A percentile compares a stretch with the other conserved stretches of the same genome.
Evolutionary conservation across 1,139 yeast genomes (phyloP).

Genomic region (Wickerhamomyces sp.): DNA sequence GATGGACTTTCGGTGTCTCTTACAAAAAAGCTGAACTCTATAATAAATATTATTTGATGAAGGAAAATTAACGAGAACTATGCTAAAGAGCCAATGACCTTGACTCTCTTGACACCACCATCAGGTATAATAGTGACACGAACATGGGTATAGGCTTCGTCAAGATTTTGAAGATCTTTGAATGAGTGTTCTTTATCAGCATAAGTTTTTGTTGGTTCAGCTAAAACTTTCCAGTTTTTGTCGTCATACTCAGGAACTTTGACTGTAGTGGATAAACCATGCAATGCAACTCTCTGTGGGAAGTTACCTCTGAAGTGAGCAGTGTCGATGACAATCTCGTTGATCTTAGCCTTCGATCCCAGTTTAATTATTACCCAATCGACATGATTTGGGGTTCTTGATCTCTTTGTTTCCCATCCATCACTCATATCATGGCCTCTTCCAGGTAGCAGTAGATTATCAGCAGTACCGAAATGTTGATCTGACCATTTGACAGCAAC

Average conservation of each 20-base stretch:
- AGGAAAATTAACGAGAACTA: too few species aligned
- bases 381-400: slow-evolving; percentile 74
- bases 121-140: slow-evolving; percentile 85
- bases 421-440: slow-evolving; percentile 95
- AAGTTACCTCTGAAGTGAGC: slow-evolving; percentile 92
- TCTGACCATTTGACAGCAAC: slow-evolving; percentile 79
- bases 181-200: slow-evolving; percentile 77
- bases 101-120: slow-evolving; percentile 89
- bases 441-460: slow-evolving; percentile 84
- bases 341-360: slow-evolving; percentile 58
- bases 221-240: slow-evolving; percentile 56
- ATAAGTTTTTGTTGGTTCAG: slow-evolving; percentile 65
- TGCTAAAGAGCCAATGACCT: slow-evolving; percentile 66
- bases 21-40: too few species aligned
- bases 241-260: slow-evolving; percentile 35
- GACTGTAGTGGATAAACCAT: slow-evolving; percentile 42
- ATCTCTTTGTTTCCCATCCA: slow-evolving; percentile 97
- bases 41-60: too few species aligned
- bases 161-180: slow-evolving; percentile 23
- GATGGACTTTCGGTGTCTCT: too few species aligned
- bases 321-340: slow-evolving; percentile 72
- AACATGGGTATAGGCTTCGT: slow-evolving; percentile 52
- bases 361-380: slow-evolving; percentile 87
- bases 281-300: slow-evolving; percentile 71
- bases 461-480: slow-evolving; percentile 91